Conservation (phyloP, 73 alveolate species). For the Diophrys sp. region DNA sequence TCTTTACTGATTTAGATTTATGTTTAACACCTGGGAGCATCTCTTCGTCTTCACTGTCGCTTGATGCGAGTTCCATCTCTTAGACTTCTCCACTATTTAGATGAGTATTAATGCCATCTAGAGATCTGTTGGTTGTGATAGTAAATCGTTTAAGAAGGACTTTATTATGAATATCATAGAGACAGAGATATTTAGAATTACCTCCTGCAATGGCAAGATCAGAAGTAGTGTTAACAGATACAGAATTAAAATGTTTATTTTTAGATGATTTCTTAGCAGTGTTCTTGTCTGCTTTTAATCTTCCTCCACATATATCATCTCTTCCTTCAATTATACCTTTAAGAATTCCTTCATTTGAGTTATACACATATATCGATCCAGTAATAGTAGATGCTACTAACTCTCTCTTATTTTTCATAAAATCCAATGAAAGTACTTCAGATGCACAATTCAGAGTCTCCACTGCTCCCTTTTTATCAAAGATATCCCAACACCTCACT, state of each 20-base stretch:
- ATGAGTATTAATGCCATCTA: conserved; percentile 87
- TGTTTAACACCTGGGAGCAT: conserved; percentile 91
- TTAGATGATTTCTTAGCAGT: conserved; percentile 80
- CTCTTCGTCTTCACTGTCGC: conserved; percentile 78
- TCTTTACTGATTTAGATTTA: too few species aligned
- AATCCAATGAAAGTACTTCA: conserved; percentile 30
- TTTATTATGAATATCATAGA: conserved; percentile 87
- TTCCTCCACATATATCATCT: conserved; percentile 91
- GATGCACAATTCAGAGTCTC: conserved; percentile 52
- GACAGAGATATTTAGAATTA: conserved; percentile 79
- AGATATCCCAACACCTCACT: conserved; percentile 89
- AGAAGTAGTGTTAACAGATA: conserved; percentile 82
- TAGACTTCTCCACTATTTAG: conserved; percentile 77
- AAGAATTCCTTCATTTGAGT: conserved; percentile 74
- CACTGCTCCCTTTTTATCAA: conserved; percentile 76
- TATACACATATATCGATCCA: conserved; percentile 89
- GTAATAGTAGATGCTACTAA: conserved; percentile 83
- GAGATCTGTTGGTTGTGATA: conserved; percentile 81
- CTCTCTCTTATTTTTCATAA: conserved; percentile 81
- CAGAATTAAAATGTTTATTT: conserved; percentile 79
- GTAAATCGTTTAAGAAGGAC: conserved; percentile 82
- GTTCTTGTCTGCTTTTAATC: conserved; percentile 75
- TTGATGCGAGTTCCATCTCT: conserved; percentile 56
- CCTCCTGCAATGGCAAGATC: conserved; percentile 93
- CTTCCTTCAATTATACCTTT: conserved; percentile 81